phyloP scores from a whole-genome alignment of 352 stramenopile genomes.

The Pythium dissimile region DNA sequence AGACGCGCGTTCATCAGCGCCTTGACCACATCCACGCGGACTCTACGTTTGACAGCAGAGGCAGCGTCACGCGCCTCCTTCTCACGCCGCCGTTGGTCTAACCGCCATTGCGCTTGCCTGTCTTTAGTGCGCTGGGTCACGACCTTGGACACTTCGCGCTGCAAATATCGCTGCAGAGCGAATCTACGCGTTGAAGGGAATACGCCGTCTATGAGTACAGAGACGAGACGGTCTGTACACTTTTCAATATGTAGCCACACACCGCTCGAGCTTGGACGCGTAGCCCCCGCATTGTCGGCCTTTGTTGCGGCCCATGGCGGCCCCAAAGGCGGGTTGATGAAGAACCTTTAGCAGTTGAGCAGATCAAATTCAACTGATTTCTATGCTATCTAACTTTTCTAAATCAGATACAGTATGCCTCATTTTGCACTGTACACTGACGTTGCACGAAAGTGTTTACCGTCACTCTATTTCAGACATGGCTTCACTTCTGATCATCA shows the following conservation, averaged over 20 bases:
- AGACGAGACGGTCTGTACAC: no score
- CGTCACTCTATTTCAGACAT: slow-evolving; percentile 4
- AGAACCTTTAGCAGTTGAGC: background rate
- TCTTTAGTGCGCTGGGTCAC: slow-evolving; percentile 40
- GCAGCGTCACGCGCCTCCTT: slow-evolving; percentile 21
- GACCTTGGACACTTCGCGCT: slow-evolving; percentile 54
- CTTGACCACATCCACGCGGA: slow-evolving; percentile 63
- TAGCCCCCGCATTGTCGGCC: slow-evolving; percentile 67
- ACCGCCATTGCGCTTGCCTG: slow-evolving; percentile 42
- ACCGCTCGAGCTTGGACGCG: slow-evolving; percentile 73
- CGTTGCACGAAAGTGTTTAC: background rate
- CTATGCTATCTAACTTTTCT: background rate
- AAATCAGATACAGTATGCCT: background rate
- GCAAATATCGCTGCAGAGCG: slow-evolving; percentile 53
- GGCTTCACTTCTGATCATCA: background rate
- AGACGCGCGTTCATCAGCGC: slow-evolving; percentile 67
- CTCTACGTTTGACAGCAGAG: slow-evolving; percentile 47
- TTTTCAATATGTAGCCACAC: no score
- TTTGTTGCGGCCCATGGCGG: slow-evolving; percentile 68
- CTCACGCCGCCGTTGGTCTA: slow-evolving; percentile 40
- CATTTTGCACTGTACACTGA: background rate
- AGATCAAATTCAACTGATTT: background rate
- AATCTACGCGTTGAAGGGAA: slow-evolving; percentile 58
- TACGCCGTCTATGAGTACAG: no score
- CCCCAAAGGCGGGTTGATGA: background rate